phyloP scores from a whole-genome alignment of 2,329 filamentous ascomycete species.

The Trichoderma brevicompactum region DNA sequence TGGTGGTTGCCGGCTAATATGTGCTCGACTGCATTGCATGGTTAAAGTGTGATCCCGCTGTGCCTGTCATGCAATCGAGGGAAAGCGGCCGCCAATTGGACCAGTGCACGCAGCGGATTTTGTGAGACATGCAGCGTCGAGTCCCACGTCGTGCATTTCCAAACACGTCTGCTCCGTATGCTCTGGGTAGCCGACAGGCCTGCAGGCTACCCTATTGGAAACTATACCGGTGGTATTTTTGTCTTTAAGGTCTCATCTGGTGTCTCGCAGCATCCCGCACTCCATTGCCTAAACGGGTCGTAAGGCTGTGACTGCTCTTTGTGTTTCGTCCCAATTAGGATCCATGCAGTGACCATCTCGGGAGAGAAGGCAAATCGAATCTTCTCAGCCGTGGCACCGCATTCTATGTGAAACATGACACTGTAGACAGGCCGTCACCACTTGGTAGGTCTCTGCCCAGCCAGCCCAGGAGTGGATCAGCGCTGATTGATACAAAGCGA shows the following conservation, averaged over 20 bases:
- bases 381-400: constrained; percentile 12
- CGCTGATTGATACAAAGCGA: not conserved
- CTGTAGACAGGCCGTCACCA: not conserved
- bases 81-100: not conserved
- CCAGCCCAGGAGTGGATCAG: not conserved
- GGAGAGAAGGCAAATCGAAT: not conserved
- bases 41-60: too few relatives aligned
- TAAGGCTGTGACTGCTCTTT: constrained; percentile 15
- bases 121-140: not conserved
- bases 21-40: not conserved
- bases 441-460: not conserved
- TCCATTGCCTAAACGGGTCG: constrained; percentile 13
- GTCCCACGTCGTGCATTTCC: constrained; percentile 9
- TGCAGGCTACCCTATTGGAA: not conserved
- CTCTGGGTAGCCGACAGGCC: not conserved
- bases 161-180: not conserved
- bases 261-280: constrained; percentile 11
- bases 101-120: not conserved
- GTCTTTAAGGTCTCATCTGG: not conserved
- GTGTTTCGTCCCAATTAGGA: constrained; percentile 9
- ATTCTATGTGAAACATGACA: constrained; percentile 2
- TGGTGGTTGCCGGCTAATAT: constrained; percentile 20
- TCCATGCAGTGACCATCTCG: not conserved
- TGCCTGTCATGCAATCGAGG: constrained; percentile 4
- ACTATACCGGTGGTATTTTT: not conserved